Evolutionary conservation across 306 rosid species (phyloP), one percentile per base, ranked within the genome.

Genomic region (Vigna unguiculata): DNA sequence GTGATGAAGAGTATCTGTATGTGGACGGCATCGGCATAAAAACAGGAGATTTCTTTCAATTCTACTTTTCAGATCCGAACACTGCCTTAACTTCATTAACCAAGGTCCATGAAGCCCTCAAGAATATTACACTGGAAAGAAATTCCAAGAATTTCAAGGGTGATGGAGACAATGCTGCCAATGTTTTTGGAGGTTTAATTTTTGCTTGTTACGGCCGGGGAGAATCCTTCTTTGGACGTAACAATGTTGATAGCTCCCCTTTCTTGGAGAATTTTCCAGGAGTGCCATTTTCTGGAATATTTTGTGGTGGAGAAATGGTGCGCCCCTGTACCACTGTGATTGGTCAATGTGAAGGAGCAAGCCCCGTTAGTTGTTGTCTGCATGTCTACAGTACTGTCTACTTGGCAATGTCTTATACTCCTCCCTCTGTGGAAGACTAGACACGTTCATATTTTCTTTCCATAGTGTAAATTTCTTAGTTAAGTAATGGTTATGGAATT

Each of bases 151-250:
- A 61, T 51, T 16, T 15, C 49, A 22, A 16, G n/a, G 73, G 62
- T 24, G 80, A 45, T 65, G 83, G 40, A 12, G 74, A 69, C 70
- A 69, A 62, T 14, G 68, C 32, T 24, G 21, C 9, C 19, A 15
- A 66, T 78, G 87, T 92, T 51, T 90, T 92, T 36, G 97, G 97
- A 49, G 92, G 96, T 45, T 55, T 90, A 21, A 64, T 90, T 49
- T 90, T 92, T 64, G 82, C 96, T 28, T 88, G 96, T 72, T 80
- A 80, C 20, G 90, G 96, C 66, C 93, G 93, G 0, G 92, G 90
- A 5, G 88, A 89, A 32, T 61, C 91, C 1, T 90, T 88, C 86
- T 85, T 88, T 45, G 85, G 81, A 34, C 78, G 78, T 6, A 32
- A 16, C 58, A 85, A 83, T 48, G 87, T 86, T 46, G 95, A 93